Evolutionary conservation across 768 basidiomycete genomes (phyloP), one percentile per base, ranked within the genome.

Genomic region (Lactarius deliciosus): DNA sequence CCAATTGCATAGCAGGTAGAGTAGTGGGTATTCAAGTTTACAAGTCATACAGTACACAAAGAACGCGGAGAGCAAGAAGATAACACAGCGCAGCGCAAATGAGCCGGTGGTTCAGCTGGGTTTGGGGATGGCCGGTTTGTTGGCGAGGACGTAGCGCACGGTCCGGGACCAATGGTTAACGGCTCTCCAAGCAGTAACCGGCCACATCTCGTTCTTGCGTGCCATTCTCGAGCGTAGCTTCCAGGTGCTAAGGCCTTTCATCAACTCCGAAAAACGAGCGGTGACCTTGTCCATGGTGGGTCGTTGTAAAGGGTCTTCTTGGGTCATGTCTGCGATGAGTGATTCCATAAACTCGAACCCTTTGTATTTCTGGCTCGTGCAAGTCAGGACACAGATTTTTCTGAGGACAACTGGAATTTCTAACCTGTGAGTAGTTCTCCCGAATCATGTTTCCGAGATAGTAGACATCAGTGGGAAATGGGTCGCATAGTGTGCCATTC

Each of bases 291-390:
- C 41, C 62, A 65, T 61, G 1, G 72, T 75, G 0, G 79, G 79
- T 9, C 79, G 75, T 57, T 75, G 72, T 7, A 65, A 57, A 0
- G 78, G 77, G 59, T 80, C 75, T 0, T 73, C 67, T 61, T 78
- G 76, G 1, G 75, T 71, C 79, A 81, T 80, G 18, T 79, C 76
- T 0, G 61, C 61, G 36, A 73, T 68, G 7, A 72, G 58, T 43
- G 45, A 28, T 43, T 60, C 22, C 5, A 68, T 61, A 43, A 68
- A 68, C 10, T 65, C 54, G 5, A 68, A 55, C 2, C 66, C 66
- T 7, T 65, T n/a, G 34, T 55, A 64, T 28, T 68, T 63, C 66
- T 67, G 36, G 15, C 13, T 57, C 16, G 40, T 43, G 15, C 20
- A 28, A 28, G 20, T 62, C 38, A 62, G 61, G 36, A 41, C 60